A percentile compares a stretch with the other conserved stretches of the same genome.
These are phyloP conservation scores for Lactarius psammicola DNA, from an alignment of 768 basidiomycete genomes.

Conservation along the genomic window DNA sequence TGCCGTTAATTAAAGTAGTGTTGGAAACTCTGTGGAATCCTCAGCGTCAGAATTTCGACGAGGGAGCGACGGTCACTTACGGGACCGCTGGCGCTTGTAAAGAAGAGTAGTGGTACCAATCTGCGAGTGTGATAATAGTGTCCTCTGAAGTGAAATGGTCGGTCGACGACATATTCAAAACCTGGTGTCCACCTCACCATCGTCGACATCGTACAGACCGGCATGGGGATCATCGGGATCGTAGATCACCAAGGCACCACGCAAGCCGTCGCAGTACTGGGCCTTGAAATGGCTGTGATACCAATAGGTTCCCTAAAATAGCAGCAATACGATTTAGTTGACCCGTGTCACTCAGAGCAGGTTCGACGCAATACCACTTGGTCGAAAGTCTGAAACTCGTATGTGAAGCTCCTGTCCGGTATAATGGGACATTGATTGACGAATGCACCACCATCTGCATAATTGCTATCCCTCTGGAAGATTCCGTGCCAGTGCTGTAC, in stretches of 20 bases:
- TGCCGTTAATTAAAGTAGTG: conserved; percentile 28
- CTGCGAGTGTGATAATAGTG: conserved; percentile 32
- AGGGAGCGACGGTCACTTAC: not conserved
- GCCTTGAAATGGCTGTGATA: conserved; percentile 40
- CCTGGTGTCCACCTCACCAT: conserved; percentile 25
- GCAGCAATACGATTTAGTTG: too few relatives aligned
- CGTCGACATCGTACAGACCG: conserved; percentile 31
- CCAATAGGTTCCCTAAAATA: conserved; percentile 33
- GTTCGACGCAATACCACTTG: conserved; percentile 26
- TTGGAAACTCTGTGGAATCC: conserved; percentile 18
- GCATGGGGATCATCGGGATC: conserved; percentile 32
- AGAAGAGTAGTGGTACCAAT: conserved; percentile 29
- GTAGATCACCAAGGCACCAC: conserved; percentile 33
- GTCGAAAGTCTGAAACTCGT: conserved; percentile 37
- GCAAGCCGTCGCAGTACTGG: conserved; percentile 40
- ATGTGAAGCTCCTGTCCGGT: conserved; percentile 41
- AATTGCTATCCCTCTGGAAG: conserved; percentile 42
- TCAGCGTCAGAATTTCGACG: not conserved
- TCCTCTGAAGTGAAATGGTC: conserved; percentile 13
- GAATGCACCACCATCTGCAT: conserved; percentile 43
- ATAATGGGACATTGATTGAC: conserved; percentile 49
- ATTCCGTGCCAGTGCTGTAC: conserved; percentile 57
- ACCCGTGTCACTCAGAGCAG: too few relatives aligned
- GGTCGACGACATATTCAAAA: not conserved
- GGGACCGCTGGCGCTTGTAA: not conserved